Evolutionary conservation across 768 basidiomycete genomes (phyloP), one percentile per base, ranked within the genome.

Genomic region (Pleurotus pulmonarius): DNA sequence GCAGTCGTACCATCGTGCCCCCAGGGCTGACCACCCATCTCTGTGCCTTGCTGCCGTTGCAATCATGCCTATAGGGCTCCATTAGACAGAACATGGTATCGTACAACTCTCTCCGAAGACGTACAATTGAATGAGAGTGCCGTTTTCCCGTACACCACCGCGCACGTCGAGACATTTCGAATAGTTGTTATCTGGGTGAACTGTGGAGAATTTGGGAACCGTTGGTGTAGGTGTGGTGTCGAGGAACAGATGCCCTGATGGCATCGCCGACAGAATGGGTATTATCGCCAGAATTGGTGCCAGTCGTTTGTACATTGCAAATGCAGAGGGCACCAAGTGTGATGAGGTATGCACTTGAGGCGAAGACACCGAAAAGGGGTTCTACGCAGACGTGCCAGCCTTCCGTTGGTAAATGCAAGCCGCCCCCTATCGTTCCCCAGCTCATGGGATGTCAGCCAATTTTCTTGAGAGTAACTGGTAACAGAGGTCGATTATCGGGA

Each of bases 41-140:
- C 29, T 72, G 71, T 1, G 69, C 71, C 15, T 53, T 54, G 5
- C 65, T 64, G 18, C 63, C 66, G 48, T 73, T 71, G 58, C 71
- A 73, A 47, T 71, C 70, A 25, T 66, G 70, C 29, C 71, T 73
- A 48, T 38, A 16, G 29, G 2, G 29, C 11, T 44, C 11, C 29
- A 26, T 18, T 43, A n/a, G 29, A 3, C 29, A 34, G 9, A 34
- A 18, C 38, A 6, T 49, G 16, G 20, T 54, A 24, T 38, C 34
- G 12, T 1, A 45, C 16, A 37, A 15, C 43, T 40, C 18, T 29
- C 49, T 25, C 4, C 15, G 25, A 12, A 16, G 12, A 52, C 51
- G n/a, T 53, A 53, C 51, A 53, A 40, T 13, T 41, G 51, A 22
- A 53, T 37, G 6, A 39, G 51, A 7, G 51, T 40, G 18, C 51